Evolutionary conservation across 768 basidiomycete genomes (phyloP), one percentile per base, ranked within the genome.

Genomic region (Hygrophorus russula): DNA sequence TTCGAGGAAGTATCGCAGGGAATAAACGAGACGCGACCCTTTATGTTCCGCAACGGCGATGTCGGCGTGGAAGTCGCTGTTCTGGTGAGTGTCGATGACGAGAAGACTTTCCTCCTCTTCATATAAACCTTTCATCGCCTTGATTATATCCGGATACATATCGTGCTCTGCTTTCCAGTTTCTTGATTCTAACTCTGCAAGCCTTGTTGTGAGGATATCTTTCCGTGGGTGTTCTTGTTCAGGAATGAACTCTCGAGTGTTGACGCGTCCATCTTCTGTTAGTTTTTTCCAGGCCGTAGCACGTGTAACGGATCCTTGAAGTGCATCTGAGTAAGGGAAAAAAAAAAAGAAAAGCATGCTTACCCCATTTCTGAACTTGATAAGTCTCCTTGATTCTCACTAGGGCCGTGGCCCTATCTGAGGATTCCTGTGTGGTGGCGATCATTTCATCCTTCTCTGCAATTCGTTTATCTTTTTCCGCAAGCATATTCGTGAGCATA

Each of bases 1-100:
- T 33, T 42, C 41, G 41, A 42, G 30, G n/a, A 33, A 42, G 30
- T 42, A 42, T 19, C 41, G 17, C 29, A 34, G n/a, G 28, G 29
- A 31, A 34, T 13, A 32, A 12, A 27, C 5, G n/a, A 42, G 10
- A 13, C 13, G 11, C n/a, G 30, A 15, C 6, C 19, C 41, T 15
- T 13, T 30, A 18, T n/a, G 33, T 14, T 42, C 41, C 17, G 41
- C n/a, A 17, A 42, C 17, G 41, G 6, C 33, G n/a, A 42, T n/a
- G 41, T 42, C 41, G n/a, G 30, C 30, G 10, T 18, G 41, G 24
- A 42, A 42, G 13, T 42, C 14, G 10, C 7, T 17, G 12, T 20
- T 42, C 7, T 8, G 9, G 15, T 17, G 15, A 11, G 41, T 32
- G 15, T 42, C 32, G 13, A 33, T 17, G 17, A 42, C 14, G 12